Evolutionary conservation across 108 stramenopile genomes (phyloP).

Genomic region (Mediolabrus comicus): DNA sequence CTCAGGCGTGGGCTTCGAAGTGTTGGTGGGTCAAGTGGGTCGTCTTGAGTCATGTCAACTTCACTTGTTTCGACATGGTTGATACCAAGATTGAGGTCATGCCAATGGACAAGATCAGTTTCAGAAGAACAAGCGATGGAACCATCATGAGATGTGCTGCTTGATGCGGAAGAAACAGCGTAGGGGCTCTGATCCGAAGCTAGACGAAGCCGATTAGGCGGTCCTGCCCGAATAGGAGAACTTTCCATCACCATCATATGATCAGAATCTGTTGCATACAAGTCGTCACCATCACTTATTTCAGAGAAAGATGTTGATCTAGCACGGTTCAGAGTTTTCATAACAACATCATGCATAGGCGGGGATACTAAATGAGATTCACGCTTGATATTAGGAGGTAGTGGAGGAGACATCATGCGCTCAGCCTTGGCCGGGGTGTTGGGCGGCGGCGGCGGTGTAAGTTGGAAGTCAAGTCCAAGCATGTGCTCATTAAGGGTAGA

Average conservation of each 20-base stretch:
- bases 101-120: neutral
- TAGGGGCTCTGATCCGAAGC: neutral
- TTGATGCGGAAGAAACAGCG: neutral
- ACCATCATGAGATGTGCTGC: neutral
- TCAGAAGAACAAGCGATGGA: neutral
- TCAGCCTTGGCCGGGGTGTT: neutral
- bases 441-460: neutral
- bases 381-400: neutral
- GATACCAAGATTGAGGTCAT: neutral
- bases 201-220: neutral
- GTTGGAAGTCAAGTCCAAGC: neutral
- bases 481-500: neutral
- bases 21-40: neutral
- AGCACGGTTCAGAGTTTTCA: neutral
- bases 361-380: neutral
- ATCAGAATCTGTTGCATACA: neutral
- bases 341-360: neutral
- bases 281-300: neutral
- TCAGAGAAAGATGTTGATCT: neutral
- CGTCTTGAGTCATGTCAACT: neutral
- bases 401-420: neutral
- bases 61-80: neutral
- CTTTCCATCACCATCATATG: neutral
- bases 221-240: neutral
- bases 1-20: neutral